Conservation (phyloP, 2,329 filamentous ascomycete species). For the Penicillium rolfsii region DNA sequence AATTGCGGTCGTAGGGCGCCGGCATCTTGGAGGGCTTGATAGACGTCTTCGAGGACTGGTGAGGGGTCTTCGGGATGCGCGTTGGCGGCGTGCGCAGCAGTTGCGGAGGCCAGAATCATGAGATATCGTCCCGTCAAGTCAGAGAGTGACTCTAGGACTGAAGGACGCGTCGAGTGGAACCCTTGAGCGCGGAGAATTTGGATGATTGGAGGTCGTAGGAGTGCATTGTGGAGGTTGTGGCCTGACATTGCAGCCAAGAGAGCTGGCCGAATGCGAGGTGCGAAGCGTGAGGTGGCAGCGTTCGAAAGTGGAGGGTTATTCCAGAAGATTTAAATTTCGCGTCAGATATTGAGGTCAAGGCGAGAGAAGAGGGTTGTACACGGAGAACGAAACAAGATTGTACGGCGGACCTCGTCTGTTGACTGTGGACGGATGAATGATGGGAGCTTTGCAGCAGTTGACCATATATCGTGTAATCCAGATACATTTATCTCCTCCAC, state of each 20-base stretch:
- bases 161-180: slow-evolving; percentile 79
- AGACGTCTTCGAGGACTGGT: slow-evolving; percentile 74
- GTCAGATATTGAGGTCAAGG: neutral
- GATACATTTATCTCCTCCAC: neutral
- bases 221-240: slow-evolving; percentile 67
- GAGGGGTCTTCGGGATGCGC: slow-evolving; percentile 67
- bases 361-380: neutral
- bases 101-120: slow-evolving; percentile 70
- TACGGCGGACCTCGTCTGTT: neutral
- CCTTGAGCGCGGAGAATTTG: slow-evolving; percentile 91
- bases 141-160: slow-evolving; percentile 83
- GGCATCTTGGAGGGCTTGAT: slow-evolving; percentile 80
- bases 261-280: neutral
- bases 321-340: too few species aligned
- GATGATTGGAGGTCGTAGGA: slow-evolving; percentile 82
- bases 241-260: slow-evolving; percentile 44
- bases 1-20: slow-evolving; percentile 73
- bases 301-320: neutral
- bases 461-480: neutral
- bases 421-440: neutral
- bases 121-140: slow-evolving; percentile 85
- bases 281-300: neutral
- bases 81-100: slow-evolving; percentile 70
- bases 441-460: slow-evolving; percentile 1
- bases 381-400: neutral